phyloP scores from a whole-genome alignment of 1,284 basidiomycete species.

The Spongiforma sp. region DNA sequence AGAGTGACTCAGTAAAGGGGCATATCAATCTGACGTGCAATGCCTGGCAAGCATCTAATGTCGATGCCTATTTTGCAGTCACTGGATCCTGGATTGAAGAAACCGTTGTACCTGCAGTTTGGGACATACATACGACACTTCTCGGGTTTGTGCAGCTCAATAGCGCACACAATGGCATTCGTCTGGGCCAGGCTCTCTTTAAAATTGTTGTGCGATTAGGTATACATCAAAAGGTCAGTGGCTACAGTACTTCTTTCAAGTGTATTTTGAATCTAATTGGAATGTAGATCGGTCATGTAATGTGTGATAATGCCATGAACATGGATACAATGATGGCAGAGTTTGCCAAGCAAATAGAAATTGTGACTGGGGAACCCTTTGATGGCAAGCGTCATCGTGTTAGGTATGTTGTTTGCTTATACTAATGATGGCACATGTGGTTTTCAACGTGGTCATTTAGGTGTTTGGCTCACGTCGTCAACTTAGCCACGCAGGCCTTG shows the following conservation, averaged over 20 bases:
- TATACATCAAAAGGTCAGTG: not conserved
- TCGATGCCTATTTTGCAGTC: too few relatives aligned
- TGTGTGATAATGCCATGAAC: not conserved
- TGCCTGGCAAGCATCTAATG: too few relatives aligned
- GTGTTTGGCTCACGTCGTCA: constrained; percentile 3
- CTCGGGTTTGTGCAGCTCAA: too few relatives aligned
- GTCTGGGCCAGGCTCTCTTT: too few relatives aligned
- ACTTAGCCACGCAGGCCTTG: not conserved
- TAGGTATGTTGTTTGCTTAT: not conserved
- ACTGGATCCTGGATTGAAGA: too few relatives aligned
- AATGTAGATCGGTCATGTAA: not conserved
- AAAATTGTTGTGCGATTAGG: not conserved
- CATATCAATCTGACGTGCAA: too few relatives aligned
- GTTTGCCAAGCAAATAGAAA: not conserved
- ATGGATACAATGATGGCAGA: not conserved
- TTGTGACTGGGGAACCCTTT: not conserved
- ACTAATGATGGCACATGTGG: not conserved
- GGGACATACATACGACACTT: too few relatives aligned
- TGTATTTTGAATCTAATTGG: not conserved
- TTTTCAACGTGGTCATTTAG: not conserved
- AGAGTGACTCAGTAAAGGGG: too few relatives aligned
- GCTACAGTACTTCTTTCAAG: not conserved
- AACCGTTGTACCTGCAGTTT: too few relatives aligned
- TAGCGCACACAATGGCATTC: too few relatives aligned
- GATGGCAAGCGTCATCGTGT: not conserved